These are phyloP conservation scores for Nicotiana sylvestris DNA, from an alignment of 257 asterid genomes.

Conservation along the genomic window DNA sequence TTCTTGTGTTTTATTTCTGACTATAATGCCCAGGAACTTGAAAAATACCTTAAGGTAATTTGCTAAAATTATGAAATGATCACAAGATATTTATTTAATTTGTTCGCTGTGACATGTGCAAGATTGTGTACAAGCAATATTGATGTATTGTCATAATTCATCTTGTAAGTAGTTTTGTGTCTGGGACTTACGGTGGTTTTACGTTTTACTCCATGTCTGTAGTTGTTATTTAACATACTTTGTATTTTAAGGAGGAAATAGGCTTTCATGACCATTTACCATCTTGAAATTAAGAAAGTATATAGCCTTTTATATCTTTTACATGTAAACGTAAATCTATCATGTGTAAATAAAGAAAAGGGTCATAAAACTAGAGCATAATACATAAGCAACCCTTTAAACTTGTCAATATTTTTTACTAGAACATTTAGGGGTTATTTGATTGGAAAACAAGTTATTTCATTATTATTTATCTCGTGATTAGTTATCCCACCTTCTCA, in stretches of 20 bases:
- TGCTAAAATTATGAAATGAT: not conserved
- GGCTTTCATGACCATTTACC: no score
- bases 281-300: no score
- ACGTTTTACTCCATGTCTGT: not conserved
- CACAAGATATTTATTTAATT: not conserved
- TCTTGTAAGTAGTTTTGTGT: not conserved
- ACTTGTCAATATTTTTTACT: no score
- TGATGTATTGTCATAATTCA: not conserved
- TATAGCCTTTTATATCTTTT: no score
- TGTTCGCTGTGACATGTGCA: not conserved
- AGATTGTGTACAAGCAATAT: not conserved
- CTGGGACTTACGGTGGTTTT: not conserved
- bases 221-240: not conserved
- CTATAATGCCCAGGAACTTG: not conserved
- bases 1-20: not conserved
- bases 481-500: no score
- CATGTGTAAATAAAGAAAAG: no score
- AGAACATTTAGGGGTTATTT: no score
- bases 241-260: not conserved
- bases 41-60: not conserved
- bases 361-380: no score
- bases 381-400: no score
- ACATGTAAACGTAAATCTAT: no score
- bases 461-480: no score
- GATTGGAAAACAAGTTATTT: no score